phyloP scores from a whole-genome alignment of 805 yeast species.

The Myxozyma monticola region DNA sequence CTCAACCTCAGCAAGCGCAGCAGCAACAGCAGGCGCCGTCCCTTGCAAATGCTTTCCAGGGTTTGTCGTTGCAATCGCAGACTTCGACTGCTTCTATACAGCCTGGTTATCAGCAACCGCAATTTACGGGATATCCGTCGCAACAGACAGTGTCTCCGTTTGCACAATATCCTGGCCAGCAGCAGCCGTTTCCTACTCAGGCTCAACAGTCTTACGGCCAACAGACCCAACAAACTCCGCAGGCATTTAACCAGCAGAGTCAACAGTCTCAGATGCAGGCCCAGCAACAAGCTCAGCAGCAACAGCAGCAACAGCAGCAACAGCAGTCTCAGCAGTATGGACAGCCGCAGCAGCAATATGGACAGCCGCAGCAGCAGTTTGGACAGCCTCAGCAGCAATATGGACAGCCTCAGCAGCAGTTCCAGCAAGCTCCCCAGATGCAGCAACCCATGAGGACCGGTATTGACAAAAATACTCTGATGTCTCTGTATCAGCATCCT shows the following conservation, averaged over 20 bases:
- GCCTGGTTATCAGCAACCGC: slow-evolving; percentile 1
- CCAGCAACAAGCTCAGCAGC: slow-evolving; percentile 19
- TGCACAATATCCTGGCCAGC: slow-evolving; percentile 9
- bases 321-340: not conserved
- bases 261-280: slow-evolving; percentile 8
- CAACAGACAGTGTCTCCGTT: too few relatives aligned
- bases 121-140: slow-evolving; percentile 8
- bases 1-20: slow-evolving; percentile 11
- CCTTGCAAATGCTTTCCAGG: slow-evolving; percentile 10
- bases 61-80: slow-evolving; percentile 6
- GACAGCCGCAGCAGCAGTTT: slow-evolving; percentile 20
- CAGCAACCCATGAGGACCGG: slow-evolving; percentile 27
- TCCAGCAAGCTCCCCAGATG: slow-evolving; percentile 11
- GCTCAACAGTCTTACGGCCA: too few relatives aligned
- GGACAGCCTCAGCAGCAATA: slow-evolving; percentile 14
- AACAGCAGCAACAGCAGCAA: slow-evolving; percentile 15
- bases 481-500: slow-evolving; percentile 30
- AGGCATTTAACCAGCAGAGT: too few relatives aligned
- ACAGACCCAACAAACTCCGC: too few relatives aligned
- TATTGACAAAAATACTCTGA: slow-evolving; percentile 24
- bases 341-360: slow-evolving; percentile 2
- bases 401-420: slow-evolving; percentile 18
- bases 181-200: slow-evolving; percentile 1
- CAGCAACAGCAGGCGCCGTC: too few relatives aligned
- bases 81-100: slow-evolving; percentile 4